Evolutionary conservation across 495 filamentous ascomycete species (phyloP).

Genomic region (Oleoguttula mirabilis): DNA sequence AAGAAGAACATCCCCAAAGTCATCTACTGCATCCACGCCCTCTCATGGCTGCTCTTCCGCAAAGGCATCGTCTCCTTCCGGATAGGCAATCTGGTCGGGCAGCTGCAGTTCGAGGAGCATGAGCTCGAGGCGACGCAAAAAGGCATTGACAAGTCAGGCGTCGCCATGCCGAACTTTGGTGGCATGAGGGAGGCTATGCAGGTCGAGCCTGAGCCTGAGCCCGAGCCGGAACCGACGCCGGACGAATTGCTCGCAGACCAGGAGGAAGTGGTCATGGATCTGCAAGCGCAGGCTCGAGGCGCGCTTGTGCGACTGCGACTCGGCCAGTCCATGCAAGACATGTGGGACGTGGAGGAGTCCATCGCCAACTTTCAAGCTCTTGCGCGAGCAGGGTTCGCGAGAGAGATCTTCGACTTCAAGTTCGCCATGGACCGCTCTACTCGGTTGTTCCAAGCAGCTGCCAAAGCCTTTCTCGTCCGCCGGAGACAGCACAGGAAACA

Average conservation of each 20-base stretch:
- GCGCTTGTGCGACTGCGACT: conserved; percentile 65
- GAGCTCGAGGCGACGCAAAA: conserved; percentile 95
- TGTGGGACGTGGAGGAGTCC: conserved; percentile 80
- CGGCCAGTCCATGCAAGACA: conserved; percentile 67
- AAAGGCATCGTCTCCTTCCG: conserved; percentile 90
- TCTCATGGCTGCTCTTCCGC: conserved; percentile 89
- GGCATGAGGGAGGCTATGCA: conserved; percentile 95
- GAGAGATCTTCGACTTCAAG: conserved; percentile 59
- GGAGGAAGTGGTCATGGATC: conserved; percentile 55
- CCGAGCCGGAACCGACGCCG: conserved; percentile 75
- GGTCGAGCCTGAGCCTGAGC: conserved; percentile 58
- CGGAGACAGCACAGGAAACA: conserved; percentile 48
- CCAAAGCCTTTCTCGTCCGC: conserved; percentile 68
- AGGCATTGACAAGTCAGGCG: conserved; percentile 84
- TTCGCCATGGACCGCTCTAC: conserved; percentile 61
- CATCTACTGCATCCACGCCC: conserved; percentile 94
- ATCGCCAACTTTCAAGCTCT: conserved; percentile 72
- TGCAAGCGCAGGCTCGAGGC: conserved; percentile 81
- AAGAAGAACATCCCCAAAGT: conserved; percentile 99
- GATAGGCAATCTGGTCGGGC: conserved; percentile 96
- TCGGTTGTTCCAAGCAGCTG: conserved; percentile 66
- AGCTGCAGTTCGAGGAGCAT: conserved; percentile 93
- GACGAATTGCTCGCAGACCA: conserved; percentile 71
- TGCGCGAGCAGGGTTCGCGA: conserved; percentile 64
- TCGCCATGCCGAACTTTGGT: conserved; percentile 93